These are phyloP conservation scores for Nemania serpens DNA, from an alignment of 2,329 filamentous ascomycete genomes.

Conservation along the genomic window DNA sequence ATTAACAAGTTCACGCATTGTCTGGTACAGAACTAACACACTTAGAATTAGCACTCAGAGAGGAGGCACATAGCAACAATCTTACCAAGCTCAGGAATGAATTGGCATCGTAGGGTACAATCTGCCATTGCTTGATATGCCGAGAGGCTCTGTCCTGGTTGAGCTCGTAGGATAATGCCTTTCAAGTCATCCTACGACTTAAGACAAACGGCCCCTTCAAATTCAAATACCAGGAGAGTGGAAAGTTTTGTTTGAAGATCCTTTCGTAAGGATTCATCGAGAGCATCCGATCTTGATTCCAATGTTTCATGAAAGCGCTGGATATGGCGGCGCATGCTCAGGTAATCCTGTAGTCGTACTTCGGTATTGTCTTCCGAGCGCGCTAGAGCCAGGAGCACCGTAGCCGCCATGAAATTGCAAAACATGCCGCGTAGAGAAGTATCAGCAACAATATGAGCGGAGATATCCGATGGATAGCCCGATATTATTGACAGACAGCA, in stretches of 20 bases:
- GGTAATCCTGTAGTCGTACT: conserved; percentile 63
- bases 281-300: conserved; percentile 44
- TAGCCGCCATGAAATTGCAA: conserved; percentile 70
- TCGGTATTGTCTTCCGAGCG: conserved; percentile 56
- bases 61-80: not conserved
- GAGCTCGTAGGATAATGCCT: conserved; percentile 60
- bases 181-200: conserved; percentile 70
- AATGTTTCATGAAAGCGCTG: conserved; percentile 58
- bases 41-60: not conserved
- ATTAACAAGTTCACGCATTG: conserved; percentile 71
- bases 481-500: conserved; percentile 58
- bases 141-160: conserved; percentile 48
- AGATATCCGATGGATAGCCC: conserved; percentile 54
- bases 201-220: conserved; percentile 73
- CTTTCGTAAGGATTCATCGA: conserved; percentile 49
- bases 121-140: conserved; percentile 70
- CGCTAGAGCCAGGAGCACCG: conserved; percentile 56
- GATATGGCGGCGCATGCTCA: conserved; percentile 64
- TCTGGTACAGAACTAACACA: conserved; percentile 53
- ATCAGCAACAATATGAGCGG: conserved; percentile 50
- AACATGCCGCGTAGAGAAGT: conserved; percentile 65
- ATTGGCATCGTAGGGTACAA: conserved; percentile 59
- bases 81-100: conserved; percentile 56
- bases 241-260: conserved; percentile 67
- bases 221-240: conserved; percentile 74